phyloP scores from a whole-genome alignment of 768 basidiomycete species.

The Auriscalpium vulgare region DNA sequence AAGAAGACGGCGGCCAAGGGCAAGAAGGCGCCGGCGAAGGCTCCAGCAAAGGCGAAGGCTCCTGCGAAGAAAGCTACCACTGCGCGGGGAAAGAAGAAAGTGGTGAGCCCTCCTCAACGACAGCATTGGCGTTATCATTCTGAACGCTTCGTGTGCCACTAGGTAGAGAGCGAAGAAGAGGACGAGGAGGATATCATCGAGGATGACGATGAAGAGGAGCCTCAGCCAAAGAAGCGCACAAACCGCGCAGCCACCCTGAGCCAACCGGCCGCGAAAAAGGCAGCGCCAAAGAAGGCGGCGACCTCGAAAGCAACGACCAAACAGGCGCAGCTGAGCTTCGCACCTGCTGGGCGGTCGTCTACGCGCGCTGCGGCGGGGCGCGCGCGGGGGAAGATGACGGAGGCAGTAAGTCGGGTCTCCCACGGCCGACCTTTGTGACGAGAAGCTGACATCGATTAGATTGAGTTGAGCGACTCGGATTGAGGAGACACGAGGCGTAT shows the following conservation, averaged over 20 bases:
- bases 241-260: conserved; percentile 56
- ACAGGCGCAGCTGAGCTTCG: conserved; percentile 57
- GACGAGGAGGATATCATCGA: conserved; percentile 49
- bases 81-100: conserved; percentile 28
- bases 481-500: too few species aligned
- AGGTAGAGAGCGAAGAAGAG: conserved; percentile 54
- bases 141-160: conserved; percentile 34
- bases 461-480: too few species aligned
- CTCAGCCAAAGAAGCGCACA: conserved; percentile 45
- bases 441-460: too few species aligned
- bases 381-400: conserved; percentile 55
- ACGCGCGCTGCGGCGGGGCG: conserved; percentile 63
- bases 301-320: conserved; percentile 27
- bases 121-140: neutral
- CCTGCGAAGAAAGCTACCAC: conserved; percentile 18
- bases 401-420: conserved; percentile 24
- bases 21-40: conserved; percentile 27
- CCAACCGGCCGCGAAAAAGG: conserved; percentile 41
- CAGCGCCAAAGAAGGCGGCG: conserved; percentile 40
- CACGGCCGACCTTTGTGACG: too few species aligned
- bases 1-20: conserved; percentile 25
- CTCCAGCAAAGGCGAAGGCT: conserved; percentile 28
- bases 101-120: conserved; percentile 8
- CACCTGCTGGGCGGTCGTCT: conserved; percentile 41
- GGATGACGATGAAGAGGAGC: conserved; percentile 42